Conservation (phyloP, 768 basidiomycete species). For the Leccinum aurantiacum region DNA sequence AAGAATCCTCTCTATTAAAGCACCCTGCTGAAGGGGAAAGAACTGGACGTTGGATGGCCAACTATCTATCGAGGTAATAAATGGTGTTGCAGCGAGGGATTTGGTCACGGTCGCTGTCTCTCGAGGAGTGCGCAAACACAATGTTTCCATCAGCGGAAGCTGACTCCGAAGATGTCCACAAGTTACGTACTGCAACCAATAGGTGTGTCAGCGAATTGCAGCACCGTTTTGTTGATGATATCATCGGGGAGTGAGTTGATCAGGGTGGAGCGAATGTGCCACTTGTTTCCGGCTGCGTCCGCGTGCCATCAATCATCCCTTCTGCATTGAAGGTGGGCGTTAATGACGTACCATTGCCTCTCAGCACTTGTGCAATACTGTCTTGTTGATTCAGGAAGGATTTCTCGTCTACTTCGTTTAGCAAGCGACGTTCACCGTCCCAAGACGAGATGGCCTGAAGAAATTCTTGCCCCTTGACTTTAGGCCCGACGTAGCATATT, state of each 20-base stretch:
- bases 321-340: background rate
- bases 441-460: constrained; percentile 84
- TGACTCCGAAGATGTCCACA: background rate
- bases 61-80: too few relatives aligned
- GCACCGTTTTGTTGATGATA: constrained; percentile 78
- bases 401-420: constrained; percentile 91
- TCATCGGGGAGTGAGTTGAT: constrained; percentile 86
- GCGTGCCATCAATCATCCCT: background rate
- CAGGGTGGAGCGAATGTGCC: constrained; percentile 88
- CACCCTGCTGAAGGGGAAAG: too few relatives aligned
- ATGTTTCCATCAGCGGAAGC: constrained; percentile 1
- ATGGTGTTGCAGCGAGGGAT: too few relatives aligned
- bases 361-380: constrained; percentile 85
- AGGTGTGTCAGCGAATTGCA: constrained; percentile 79
- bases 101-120: background rate
- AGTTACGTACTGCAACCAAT: constrained; percentile 82
- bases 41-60: too few relatives aligned
- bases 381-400: constrained; percentile 89
- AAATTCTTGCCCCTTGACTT: constrained; percentile 71
- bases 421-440: constrained; percentile 81
- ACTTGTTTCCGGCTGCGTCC: constrained; percentile 68
- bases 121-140: constrained; percentile 65
- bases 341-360: constrained; percentile 65
- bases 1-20: too few relatives aligned
- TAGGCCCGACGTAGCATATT: constrained; percentile 83